Conservation (phyloP, 208 protist genomes). For the Phytomonas sp. region DNA sequence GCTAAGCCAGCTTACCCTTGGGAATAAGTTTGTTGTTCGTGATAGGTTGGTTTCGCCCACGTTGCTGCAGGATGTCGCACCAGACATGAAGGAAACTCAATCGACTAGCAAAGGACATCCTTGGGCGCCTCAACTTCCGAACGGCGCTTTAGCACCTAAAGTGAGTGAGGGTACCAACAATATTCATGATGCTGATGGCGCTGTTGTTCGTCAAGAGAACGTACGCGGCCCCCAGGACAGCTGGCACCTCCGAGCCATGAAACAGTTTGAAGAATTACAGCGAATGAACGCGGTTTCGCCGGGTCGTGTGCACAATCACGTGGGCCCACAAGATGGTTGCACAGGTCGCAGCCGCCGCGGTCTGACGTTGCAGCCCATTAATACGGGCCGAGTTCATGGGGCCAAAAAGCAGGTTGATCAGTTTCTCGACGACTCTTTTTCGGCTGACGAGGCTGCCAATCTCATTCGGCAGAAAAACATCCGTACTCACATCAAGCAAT, state of each 20-base stretch:
- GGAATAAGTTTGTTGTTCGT: neutral
- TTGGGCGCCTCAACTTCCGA: neutral
- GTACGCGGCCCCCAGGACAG: conserved; percentile 15
- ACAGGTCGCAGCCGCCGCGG: neutral
- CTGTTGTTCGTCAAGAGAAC: neutral
- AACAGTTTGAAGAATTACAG: conserved; percentile 65
- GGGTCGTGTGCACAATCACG: neutral
- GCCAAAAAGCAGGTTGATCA: neutral
- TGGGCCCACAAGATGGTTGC: neutral
- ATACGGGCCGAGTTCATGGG: neutral
- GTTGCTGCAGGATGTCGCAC: neutral
- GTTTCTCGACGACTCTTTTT: neutral
- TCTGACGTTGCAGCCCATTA: neutral
- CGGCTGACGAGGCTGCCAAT: neutral
- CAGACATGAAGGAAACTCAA: neutral
- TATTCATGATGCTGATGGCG: neutral
- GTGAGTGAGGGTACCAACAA: neutral
- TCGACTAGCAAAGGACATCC: neutral
- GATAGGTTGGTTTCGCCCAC: neutral
- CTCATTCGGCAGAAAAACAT: neutral
- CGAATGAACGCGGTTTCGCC: conserved; percentile 36
- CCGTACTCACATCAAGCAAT: neutral
- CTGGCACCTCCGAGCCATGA: conserved; percentile 40
- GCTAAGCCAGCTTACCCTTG: neutral
- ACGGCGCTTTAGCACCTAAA: neutral